Base-by-base conservation (phyloP, 192 early-diverging fungal genomes). In the Podila epicladia region DNA sequence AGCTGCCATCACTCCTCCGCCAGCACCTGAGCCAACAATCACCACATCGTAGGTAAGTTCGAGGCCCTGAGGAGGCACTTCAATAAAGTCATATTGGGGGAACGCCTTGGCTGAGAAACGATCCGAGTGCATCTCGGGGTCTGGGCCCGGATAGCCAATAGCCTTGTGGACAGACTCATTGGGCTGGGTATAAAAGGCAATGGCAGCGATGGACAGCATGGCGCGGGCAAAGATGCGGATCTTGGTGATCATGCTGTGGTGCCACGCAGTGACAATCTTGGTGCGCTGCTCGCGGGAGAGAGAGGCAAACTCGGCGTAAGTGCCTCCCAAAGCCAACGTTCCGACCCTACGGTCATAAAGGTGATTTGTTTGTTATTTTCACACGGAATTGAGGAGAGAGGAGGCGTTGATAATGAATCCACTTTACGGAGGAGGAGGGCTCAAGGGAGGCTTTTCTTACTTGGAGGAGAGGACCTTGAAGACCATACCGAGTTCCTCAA, bases 1-100 rank as follows among this genome's bases (percentile, higher is more conserved):
- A 7, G 86, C 89, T 5, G 94, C 94, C 55, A 85, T 72, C 3
- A 92, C 88, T 57, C 91, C 89, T 41, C 92, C 89, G 41, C 93
- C 93, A 35, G 89, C 88, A 19, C 93, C 93, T 20, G 86, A 88
- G 0, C 93, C 93, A 63, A 93, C 75, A 58, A 95, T 82, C 20
- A 95, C 89, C 2, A 90, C 89, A 78, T 95, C 94, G 38, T 69
- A 86, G 20, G 58, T 64, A 57, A 83, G 57, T 28, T 86, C 82
- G n/a, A 75, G 51, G 5, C 74, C 71, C 49, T 69, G 64, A n/a
- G 70, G 62, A 20, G 84, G 75, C 11, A 87, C 62, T 26, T 86
- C 37, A n/a, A 92, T 64, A 75, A 92, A 92, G 41, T 87, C 82
- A 19, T 88, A 91, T 6, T 32, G 26, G 51, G 87, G 89, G 26